Percentiles rank a stretch among this genome's conserved stretches.
Evolutionary conservation across 176 grass and related monocot species (phyloP).

Genomic region (Oryza punctata): DNA sequence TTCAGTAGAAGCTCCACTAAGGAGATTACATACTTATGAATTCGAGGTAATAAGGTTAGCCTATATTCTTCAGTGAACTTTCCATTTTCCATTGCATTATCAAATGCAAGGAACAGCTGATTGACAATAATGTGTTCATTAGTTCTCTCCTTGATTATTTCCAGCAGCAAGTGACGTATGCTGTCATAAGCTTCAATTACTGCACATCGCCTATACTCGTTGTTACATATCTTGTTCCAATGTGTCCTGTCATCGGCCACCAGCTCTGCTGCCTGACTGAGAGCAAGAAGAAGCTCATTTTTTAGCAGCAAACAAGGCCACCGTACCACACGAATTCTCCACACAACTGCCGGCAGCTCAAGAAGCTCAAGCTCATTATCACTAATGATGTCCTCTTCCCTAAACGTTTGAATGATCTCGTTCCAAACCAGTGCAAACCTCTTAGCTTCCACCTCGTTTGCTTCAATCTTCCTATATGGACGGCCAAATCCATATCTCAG

Average conservation of each 20-base stretch:
- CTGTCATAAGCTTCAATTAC: conserved; percentile 93
- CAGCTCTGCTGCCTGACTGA: conserved; percentile 81
- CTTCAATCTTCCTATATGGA: conserved; percentile 87
- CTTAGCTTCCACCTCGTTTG: conserved; percentile 76
- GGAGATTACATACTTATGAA: conserved; percentile 72
- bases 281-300: conserved; percentile 84
- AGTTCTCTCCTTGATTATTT: conserved; percentile 61
- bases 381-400: conserved; percentile 93
- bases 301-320: conserved; percentile 93
- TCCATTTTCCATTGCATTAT: conserved; percentile 41
- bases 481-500: conserved; percentile 87
- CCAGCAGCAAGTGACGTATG: conserved; percentile 64
- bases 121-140: conserved; percentile 65
- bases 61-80: conserved; percentile 68
- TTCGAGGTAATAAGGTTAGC: conserved; percentile 49
- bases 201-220: conserved; percentile 84
- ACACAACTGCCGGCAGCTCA: conserved; percentile 75
- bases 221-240: conserved; percentile 70
- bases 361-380: conserved; percentile 92
- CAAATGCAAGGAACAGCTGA: conserved; percentile 68
- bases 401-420: conserved; percentile 87
- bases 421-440: conserved; percentile 95
- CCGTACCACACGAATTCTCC: conserved; percentile 83
- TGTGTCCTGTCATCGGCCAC: conserved; percentile 61
- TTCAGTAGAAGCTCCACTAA: conserved; percentile 65